Percentiles rank a stretch among this genome's conserved stretches.
Conservation (phyloP, 2,329 filamentous ascomycete genomes). For the Incumbomyces delicatus region DNA sequence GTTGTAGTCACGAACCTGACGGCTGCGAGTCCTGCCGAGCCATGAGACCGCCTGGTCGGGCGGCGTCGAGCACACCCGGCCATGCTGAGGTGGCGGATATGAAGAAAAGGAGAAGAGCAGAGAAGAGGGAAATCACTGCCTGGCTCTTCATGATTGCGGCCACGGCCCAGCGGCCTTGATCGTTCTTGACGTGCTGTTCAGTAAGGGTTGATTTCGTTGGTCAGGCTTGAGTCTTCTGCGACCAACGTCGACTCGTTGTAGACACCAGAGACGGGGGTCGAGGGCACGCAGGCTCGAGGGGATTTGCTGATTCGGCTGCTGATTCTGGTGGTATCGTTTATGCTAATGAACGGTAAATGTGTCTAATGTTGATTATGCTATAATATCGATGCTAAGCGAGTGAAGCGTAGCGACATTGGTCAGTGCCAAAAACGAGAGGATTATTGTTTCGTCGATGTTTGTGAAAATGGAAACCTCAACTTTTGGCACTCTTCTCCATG, state of each 20-base stretch:
- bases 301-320: no score
- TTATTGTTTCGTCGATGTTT: not conserved
- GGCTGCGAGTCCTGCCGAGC: constrained; percentile 16
- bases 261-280: no score
- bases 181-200: not conserved
- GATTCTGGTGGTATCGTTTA: not conserved
- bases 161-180: not conserved
- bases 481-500: not conserved
- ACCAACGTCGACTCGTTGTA: not conserved
- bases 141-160: constrained; percentile 6
- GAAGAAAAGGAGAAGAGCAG: constrained; percentile 20
- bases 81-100: constrained; percentile 22
- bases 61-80: constrained; percentile 23
- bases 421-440: not conserved
- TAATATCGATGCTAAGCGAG: not conserved
- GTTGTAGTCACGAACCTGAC: not conserved
- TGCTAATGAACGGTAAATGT: constrained; percentile 1
- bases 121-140: constrained; percentile 10
- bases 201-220: no score
- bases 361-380: constrained; percentile 1
- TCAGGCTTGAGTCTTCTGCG: not conserved
- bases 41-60: constrained; percentile 18
- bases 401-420: constrained; percentile 1
- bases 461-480: not conserved
- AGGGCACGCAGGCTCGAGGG: no score